Conservation (phyloP, 208 protist species). For the Trypanosoma grayi region DNA sequence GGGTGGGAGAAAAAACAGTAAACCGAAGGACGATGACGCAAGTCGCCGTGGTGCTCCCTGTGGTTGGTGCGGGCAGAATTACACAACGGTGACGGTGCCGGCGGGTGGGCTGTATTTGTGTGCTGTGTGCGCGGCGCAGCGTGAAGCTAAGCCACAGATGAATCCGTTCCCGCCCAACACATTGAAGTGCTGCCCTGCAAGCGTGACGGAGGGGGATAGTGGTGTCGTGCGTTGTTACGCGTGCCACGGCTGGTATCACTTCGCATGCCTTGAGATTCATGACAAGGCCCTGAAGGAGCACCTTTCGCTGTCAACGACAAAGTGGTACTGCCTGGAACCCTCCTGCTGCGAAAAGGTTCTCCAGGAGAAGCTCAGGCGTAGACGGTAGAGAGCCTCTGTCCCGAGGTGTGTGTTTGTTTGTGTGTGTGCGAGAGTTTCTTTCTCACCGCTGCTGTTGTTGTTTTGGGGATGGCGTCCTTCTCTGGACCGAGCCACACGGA, state of each 20-base stretch:
- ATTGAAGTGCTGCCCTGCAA: constrained; percentile 82
- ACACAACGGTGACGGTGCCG: constrained; percentile 41
- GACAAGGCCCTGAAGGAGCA: constrained; percentile 51
- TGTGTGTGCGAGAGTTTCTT: too few species aligned
- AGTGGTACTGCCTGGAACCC: constrained; percentile 81
- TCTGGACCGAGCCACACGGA: too few species aligned
- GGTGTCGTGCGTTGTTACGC: constrained; percentile 69
- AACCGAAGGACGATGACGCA: not conserved
- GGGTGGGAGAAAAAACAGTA: not conserved
- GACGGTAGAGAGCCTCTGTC: not conserved
- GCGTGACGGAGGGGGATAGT: constrained; percentile 49
- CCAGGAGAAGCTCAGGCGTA: constrained; percentile 35
- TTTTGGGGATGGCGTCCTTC: too few species aligned
- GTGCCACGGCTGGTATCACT: constrained; percentile 81
- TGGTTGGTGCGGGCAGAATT: constrained; percentile 36
- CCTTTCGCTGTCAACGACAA: constrained; percentile 68
- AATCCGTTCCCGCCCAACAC: constrained; percentile 61
- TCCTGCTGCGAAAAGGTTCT: constrained; percentile 67
- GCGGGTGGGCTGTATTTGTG: constrained; percentile 71
- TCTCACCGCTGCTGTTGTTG: too few species aligned
- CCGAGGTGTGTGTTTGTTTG: not conserved
- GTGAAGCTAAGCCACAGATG: constrained; percentile 9
- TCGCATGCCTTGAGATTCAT: constrained; percentile 58
- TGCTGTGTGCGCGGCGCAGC: constrained; percentile 34
- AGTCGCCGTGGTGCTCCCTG: constrained; percentile 27